Conservation (phyloP, 2,329 filamentous ascomycete genomes). For the Hortaea sp. region DNA sequence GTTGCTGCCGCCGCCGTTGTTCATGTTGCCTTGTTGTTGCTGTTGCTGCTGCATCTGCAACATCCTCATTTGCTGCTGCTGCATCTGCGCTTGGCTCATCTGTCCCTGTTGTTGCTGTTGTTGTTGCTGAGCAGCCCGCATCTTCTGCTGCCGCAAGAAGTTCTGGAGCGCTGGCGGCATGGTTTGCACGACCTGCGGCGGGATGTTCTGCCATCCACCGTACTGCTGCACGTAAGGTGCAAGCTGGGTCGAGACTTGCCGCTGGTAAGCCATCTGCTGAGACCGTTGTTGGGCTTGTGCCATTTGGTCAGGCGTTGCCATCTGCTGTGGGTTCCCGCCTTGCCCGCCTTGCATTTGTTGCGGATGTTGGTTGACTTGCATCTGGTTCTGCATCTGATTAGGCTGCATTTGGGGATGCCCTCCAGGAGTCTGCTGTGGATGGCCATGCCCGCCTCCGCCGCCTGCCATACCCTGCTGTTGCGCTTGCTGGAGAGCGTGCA, state of each 20-base stretch:
- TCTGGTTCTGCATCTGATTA: conserved; percentile 4
- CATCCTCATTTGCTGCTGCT: conserved; percentile 4
- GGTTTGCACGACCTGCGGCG: conserved; percentile 7
- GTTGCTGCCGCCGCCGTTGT: background rate
- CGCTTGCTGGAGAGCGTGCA: background rate
- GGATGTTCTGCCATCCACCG: conserved; percentile 12
- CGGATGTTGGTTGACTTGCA: conserved; percentile 15
- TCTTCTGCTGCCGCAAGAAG: conserved; percentile 9
- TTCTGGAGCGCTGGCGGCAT: conserved; percentile 13
- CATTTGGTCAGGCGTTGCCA: background rate
- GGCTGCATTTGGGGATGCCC: background rate
- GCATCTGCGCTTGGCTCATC: conserved; percentile 6
- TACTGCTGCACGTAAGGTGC: conserved; percentile 8
- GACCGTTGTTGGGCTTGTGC: conserved; percentile 12
- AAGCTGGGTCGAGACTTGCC: conserved; percentile 9
- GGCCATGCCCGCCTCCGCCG: conserved; percentile 15
- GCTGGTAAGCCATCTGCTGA: background rate
- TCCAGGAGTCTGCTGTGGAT: conserved; percentile 1
- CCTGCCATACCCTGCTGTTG: conserved; percentile 11
- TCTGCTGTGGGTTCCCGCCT: background rate
- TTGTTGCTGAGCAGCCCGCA: conserved; percentile 1
- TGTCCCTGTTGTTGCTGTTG: conserved; percentile 8
- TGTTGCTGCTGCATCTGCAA: background rate
- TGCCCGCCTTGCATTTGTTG: conserved; percentile 5
- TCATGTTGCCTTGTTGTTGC: conserved; percentile 12